Evolutionary conservation across 805 yeast species (phyloP).

Genomic region (Teunomyces lycoperdinae): DNA sequence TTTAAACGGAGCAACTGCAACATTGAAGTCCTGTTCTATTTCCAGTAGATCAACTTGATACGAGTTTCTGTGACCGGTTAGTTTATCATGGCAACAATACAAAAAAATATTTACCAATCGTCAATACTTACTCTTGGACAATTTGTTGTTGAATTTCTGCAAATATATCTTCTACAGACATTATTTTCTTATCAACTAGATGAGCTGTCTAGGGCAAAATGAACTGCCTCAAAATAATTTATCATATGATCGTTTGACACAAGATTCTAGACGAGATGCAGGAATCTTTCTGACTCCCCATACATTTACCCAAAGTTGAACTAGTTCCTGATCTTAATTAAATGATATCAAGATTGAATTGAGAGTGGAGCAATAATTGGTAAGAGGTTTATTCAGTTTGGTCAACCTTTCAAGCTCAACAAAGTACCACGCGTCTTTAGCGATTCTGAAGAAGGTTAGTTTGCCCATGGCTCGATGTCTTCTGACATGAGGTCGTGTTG

Average conservation of each 20-base stretch:
- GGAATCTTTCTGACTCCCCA: too few species aligned
- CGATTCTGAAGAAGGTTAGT: too few species aligned
- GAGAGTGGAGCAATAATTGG: too few species aligned
- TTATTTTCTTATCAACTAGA: background rate
- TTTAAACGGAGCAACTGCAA: slow-evolving; percentile 11
- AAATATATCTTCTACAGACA: slow-evolving; percentile 4
- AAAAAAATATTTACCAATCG: background rate
- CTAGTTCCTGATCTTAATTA: too few species aligned
- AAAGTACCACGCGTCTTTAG: too few species aligned
- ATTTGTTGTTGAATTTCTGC: slow-evolving; percentile 9
- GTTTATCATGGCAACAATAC: background rate
- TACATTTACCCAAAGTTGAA: too few species aligned
- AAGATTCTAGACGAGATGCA: too few species aligned
- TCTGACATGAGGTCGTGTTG: too few species aligned
- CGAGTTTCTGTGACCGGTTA: slow-evolving; percentile 6
- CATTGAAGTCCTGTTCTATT: slow-evolving; percentile 12
- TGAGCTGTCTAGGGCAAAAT: background rate
- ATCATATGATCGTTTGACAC: background rate
- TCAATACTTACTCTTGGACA: slow-evolving; percentile 7
- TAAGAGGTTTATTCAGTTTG: too few species aligned
- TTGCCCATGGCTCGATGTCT: too few species aligned
- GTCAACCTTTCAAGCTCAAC: too few species aligned
- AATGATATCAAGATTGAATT: too few species aligned
- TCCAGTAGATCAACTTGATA: slow-evolving; percentile 8
- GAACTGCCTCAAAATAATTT: background rate